These are phyloP conservation scores for Candida sp. DNA, from an alignment of 1,139 yeast species.

Conservation along the genomic window DNA sequence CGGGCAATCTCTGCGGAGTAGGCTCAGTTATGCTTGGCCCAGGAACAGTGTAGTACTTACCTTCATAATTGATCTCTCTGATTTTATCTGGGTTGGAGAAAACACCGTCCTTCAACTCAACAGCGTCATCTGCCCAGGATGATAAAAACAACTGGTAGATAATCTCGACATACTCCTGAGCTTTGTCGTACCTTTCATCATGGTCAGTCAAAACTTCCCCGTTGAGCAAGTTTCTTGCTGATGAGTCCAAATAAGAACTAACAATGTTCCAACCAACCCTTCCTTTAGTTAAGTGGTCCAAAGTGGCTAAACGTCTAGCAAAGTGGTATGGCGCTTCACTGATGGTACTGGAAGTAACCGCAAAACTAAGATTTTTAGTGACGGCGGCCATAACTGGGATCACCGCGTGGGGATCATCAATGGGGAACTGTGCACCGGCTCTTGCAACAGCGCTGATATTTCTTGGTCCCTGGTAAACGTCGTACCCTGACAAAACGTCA, in stretches of 20 bases:
- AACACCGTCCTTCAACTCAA: conserved; percentile 30
- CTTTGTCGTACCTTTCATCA: conserved; percentile 41
- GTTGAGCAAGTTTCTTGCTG: conserved; percentile 40
- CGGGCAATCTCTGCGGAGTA: conserved; percentile 46
- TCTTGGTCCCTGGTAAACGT: conserved; percentile 41
- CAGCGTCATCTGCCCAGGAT: conserved; percentile 52
- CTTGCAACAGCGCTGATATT: conserved; percentile 36
- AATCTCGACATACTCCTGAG: conserved; percentile 46
- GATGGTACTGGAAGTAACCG: conserved; percentile 45
- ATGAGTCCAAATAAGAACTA: conserved; percentile 42
- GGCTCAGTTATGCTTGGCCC: conserved; percentile 49
- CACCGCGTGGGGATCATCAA: conserved; percentile 45
- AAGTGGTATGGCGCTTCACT: conserved; percentile 50
- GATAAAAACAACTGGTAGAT: conserved; percentile 42
- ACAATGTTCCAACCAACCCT: conserved; percentile 52
- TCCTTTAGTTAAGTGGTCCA: conserved; percentile 48
- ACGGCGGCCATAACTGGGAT: conserved; percentile 44
- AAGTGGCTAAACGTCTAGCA: conserved; percentile 45
- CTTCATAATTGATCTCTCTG: conserved; percentile 30
- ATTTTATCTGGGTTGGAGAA: conserved; percentile 24
- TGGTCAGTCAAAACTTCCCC: conserved; percentile 38
- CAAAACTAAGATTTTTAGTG: conserved; percentile 41
- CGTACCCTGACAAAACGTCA: conserved; percentile 47
- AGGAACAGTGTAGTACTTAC: conserved; percentile 43
- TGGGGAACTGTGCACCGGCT: conserved; percentile 46